Conservation (phyloP, 1,139 yeast genomes). For the Geotrichum carabidarum region DNA sequence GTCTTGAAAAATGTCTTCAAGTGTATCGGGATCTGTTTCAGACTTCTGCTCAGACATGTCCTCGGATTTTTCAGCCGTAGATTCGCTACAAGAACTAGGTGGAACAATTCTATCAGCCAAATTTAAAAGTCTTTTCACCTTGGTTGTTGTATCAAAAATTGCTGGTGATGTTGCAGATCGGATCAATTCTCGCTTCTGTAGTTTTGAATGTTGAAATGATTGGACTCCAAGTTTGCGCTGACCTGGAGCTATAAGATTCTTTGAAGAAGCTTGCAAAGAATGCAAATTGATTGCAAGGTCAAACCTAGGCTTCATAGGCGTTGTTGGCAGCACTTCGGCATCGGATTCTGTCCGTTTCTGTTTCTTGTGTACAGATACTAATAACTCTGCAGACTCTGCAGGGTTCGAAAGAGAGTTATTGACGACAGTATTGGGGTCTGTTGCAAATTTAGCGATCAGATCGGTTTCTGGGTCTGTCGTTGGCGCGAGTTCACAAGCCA, state of each 20-base stretch:
- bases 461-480: constrained; percentile 13
- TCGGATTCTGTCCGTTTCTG: no score
- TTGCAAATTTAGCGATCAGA: constrained; percentile 7
- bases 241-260: no score
- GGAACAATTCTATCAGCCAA: constrained; percentile 5
- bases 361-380: no score
- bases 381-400: neutral
- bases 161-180: constrained; percentile 14
- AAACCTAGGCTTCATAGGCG: no score
- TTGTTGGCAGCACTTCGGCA: no score
- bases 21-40: no score
- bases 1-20: no score
- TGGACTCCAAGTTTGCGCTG: neutral
- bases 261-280: no score
- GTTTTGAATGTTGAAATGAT: neutral
- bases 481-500: neutral
- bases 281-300: no score
- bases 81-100: neutral
- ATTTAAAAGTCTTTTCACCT: constrained; percentile 5
- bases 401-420: neutral
- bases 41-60: no score
- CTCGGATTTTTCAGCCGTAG: no score
- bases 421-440: neutral
- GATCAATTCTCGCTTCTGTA: neutral
- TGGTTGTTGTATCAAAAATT: neutral